Conservation (phyloP, 208 protist genomes). For the Wallacemonas sp. region DNA sequence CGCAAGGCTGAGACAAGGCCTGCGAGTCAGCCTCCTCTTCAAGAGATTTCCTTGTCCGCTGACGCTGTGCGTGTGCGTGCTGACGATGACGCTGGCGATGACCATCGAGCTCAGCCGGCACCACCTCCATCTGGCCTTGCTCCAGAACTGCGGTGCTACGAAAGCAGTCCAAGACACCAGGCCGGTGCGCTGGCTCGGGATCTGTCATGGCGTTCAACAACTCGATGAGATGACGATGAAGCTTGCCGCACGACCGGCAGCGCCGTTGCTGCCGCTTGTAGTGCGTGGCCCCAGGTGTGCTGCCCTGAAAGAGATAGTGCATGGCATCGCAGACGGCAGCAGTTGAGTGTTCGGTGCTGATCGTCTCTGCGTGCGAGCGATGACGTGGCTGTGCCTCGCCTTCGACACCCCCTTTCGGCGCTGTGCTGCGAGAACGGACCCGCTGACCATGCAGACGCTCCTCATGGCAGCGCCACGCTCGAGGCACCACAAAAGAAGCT, state of each 20-base stretch:
- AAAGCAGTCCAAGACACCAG: slow-evolving; percentile 23
- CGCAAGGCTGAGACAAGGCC: too few species aligned
- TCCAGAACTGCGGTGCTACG: slow-evolving; percentile 33
- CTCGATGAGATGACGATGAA: slow-evolving; percentile 37
- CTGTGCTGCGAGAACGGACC: slow-evolving; percentile 15
- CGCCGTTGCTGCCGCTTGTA: slow-evolving; percentile 13
- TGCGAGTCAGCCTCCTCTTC: too few species aligned
- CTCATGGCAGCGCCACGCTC: slow-evolving; percentile 28
- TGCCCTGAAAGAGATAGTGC: slow-evolving; percentile 3
- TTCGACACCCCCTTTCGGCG: too few species aligned
- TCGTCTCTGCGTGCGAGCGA: too few species aligned
- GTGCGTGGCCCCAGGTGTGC: background rate
- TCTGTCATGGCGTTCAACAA: slow-evolving; percentile 41
- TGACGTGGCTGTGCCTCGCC: too few species aligned
- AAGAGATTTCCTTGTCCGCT: too few species aligned
- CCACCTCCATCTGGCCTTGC: slow-evolving; percentile 19
- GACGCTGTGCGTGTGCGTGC: too few species aligned
- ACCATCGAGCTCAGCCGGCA: background rate
- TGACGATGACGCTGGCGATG: background rate
- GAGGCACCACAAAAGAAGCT: slow-evolving; percentile 30
- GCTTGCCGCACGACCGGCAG: slow-evolving; percentile 36
- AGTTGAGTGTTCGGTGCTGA: too few species aligned
- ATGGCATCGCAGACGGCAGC: too few species aligned
- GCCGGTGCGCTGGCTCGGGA: slow-evolving; percentile 19
- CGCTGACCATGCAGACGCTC: slow-evolving; percentile 18